phyloP scores from a whole-genome alignment of 176 grass and related monocot genomes.

The Avena eriantha region DNA sequence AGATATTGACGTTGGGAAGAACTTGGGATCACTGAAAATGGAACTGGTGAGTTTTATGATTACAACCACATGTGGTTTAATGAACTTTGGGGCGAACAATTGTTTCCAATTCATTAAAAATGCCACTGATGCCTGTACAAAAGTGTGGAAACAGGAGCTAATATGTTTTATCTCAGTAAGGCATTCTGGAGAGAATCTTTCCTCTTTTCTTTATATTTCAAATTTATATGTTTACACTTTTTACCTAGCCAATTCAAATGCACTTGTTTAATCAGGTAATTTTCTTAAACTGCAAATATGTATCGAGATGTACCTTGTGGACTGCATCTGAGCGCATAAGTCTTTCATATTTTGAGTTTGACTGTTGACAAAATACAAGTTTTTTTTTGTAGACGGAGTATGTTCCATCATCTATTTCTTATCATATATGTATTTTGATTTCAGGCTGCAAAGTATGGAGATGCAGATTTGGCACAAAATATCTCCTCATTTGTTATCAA shows the following conservation, averaged over 20 bases:
- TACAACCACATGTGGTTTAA: background rate
- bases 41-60: slow-evolving; percentile 72
- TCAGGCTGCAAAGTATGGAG: slow-evolving; percentile 70
- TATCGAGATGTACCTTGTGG: slow-evolving; percentile 11
- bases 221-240: background rate
- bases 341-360: slow-evolving; percentile 13
- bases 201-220: background rate
- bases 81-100: background rate
- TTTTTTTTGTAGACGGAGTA: background rate
- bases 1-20: slow-evolving; percentile 69
- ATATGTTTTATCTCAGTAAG: background rate
- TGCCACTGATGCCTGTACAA: slow-evolving; percentile 1
- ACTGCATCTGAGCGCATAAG: background rate
- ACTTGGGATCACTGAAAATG: slow-evolving; percentile 70
- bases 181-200: background rate
- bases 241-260: slow-evolving; percentile 5
- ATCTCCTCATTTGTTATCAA: slow-evolving; percentile 71
- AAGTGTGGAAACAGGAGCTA: background rate
- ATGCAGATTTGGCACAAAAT: slow-evolving; percentile 48
- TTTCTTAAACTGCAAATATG: slow-evolving; percentile 6
- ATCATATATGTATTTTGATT: slow-evolving; percentile 28
- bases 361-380: background rate
- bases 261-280: slow-evolving; percentile 6
- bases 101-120: background rate
- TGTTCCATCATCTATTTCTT: slow-evolving; percentile 16